Conservation (phyloP, 257 asterid species). For the Rauvolfia tetraphylla region DNA sequence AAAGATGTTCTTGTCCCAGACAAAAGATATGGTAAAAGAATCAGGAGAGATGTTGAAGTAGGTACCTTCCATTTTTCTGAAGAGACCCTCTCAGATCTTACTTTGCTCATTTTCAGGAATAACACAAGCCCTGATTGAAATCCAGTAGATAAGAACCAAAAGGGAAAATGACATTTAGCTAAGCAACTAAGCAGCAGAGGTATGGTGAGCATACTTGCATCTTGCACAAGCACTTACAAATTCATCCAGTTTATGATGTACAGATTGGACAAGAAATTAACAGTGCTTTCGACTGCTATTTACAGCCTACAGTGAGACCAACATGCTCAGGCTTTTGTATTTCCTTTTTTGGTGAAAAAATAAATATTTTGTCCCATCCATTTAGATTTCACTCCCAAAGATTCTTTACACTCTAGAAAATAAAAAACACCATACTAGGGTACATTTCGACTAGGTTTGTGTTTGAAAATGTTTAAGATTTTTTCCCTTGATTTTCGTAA, state of each 20-base stretch:
- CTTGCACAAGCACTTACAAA: background rate
- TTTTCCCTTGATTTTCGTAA: too few species aligned
- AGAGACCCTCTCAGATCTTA: conserved; percentile 81
- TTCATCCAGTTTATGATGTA: background rate
- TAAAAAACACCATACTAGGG: background rate
- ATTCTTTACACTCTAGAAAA: background rate
- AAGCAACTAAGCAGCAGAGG: background rate
- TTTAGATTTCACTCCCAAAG: background rate
- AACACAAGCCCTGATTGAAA: conserved; percentile 58
- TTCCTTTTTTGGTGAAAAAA: too few species aligned
- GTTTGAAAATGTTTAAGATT: too few species aligned
- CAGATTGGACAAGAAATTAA: background rate
- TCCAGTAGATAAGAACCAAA: conserved; percentile 12
- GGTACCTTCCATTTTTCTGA: conserved; percentile 90
- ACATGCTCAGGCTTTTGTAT: too few species aligned
- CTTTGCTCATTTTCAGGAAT: conserved; percentile 90
- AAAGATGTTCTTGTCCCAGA: background rate
- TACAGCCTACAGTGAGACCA: background rate
- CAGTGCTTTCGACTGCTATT: background rate
- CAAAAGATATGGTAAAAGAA: background rate
- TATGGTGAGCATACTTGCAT: background rate
- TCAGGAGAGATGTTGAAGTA: background rate
- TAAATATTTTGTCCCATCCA: too few species aligned
- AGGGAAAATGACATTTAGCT: conserved; percentile 3
- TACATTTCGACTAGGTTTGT: too few species aligned